Conservation (phyloP, 2,329 filamentous ascomycete species). For the Rasamsonia emersonii region DNA sequence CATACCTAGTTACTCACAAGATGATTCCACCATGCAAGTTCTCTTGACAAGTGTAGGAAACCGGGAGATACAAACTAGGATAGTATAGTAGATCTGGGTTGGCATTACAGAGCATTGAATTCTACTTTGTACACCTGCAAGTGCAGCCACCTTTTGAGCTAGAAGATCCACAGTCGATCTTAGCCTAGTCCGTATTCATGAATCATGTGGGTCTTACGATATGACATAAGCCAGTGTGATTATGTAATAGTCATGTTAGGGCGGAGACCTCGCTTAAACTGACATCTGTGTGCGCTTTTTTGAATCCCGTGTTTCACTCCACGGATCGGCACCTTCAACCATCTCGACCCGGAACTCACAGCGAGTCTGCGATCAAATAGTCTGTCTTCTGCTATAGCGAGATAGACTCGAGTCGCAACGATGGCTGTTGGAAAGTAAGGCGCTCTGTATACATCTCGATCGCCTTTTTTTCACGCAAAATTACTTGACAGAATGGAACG, state of each 20-base stretch:
- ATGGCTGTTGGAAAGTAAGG: slow-evolving; percentile 76
- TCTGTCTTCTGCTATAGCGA: slow-evolving; percentile 33
- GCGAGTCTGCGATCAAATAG: slow-evolving; percentile 31
- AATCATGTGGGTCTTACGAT: too few species aligned
- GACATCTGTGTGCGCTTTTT: slow-evolving; percentile 39
- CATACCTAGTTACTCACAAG: too few species aligned
- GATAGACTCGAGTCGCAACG: slow-evolving; percentile 51
- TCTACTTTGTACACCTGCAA: too few species aligned
- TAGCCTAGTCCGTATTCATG: too few species aligned
- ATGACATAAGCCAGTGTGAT: slow-evolving; percentile 10
- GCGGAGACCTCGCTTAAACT: slow-evolving; percentile 36
- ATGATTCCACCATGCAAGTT: too few species aligned
- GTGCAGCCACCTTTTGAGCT: too few species aligned
- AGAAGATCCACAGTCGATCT: too few species aligned
- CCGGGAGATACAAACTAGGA: too few species aligned
- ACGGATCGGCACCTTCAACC: slow-evolving; percentile 25
- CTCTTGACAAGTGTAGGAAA: too few species aligned
- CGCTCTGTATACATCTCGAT: slow-evolving; percentile 12
- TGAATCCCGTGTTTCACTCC: slow-evolving; percentile 19
- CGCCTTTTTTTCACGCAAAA: not conserved
- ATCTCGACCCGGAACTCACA: slow-evolving; percentile 28
- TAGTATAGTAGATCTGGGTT: too few species aligned
- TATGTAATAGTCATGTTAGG: slow-evolving; percentile 26
- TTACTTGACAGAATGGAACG: not conserved
- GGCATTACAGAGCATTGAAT: too few species aligned